Percentiles rank a stretch among this genome's conserved stretches.
phyloP scores from a whole-genome alignment of 108 stramenopile species.

The Fistulifera pelliculosa region DNA sequence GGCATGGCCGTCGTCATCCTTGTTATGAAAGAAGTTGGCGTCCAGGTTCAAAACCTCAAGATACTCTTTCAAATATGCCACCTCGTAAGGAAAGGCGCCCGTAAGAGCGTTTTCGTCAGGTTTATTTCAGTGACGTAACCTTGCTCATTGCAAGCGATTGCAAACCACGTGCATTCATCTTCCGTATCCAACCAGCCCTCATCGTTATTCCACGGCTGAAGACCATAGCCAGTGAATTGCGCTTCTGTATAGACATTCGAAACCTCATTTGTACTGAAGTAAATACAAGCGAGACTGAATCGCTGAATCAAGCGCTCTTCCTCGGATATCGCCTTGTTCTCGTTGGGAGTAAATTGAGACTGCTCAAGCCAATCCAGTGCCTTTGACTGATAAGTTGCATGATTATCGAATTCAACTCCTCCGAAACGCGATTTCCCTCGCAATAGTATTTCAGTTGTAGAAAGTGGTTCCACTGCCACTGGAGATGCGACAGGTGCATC shows the following conservation, averaged over 20 bases:
- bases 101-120: conserved; percentile 17
- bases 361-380: conserved; percentile 10
- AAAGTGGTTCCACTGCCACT: too few relatives aligned
- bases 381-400: conserved; percentile 7
- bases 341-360: too few relatives aligned
- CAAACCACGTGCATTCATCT: conserved; percentile 2
- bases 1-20: too few relatives aligned
- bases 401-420: conserved; percentile 8
- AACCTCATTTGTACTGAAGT: conserved; percentile 25
- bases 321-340: background rate
- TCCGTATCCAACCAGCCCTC: too few relatives aligned
- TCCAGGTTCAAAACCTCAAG: conserved; percentile 11
- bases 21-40: background rate
- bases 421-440: background rate
- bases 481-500: too few relatives aligned
- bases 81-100: conserved; percentile 19
- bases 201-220: too few relatives aligned
- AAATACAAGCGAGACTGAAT: conserved; percentile 35
- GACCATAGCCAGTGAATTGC: too few relatives aligned
- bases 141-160: background rate
- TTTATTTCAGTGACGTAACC: conserved; percentile 4
- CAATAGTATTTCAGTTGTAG: too few relatives aligned
- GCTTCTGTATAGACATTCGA: conserved; percentile 1
- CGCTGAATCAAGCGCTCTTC: conserved; percentile 23
- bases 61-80: conserved; percentile 11